Conservation (phyloP, 139 green algal species). For the Micractinium conductrix region DNA sequence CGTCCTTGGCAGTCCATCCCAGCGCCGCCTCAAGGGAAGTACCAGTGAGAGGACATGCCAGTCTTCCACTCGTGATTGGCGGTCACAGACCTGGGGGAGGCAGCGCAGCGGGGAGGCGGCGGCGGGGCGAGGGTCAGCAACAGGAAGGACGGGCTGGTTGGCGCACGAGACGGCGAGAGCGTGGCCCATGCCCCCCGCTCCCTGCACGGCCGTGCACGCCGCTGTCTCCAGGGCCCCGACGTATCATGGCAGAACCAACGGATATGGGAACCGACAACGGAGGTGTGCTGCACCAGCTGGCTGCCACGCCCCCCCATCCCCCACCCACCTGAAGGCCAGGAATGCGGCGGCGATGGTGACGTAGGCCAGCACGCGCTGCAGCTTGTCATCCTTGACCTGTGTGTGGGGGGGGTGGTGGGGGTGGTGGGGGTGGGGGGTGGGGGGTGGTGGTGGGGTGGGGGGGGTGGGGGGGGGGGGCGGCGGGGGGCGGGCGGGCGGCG, state of each 20-base stretch:
- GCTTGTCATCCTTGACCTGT: constrained; percentile 10
- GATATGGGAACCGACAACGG: neutral
- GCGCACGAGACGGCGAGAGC: neutral
- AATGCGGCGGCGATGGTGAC: neutral
- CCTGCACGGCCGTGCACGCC: no score
- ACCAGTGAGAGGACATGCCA: constrained; percentile 16
- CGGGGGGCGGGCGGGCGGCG: neutral
- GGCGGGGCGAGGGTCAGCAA: neutral
- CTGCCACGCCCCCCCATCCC: no score
- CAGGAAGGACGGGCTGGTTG: neutral
- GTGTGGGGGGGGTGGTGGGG: no score
- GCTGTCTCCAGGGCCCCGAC: no score
- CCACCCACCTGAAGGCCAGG: constrained; percentile 5
- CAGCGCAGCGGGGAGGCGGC: neutral
- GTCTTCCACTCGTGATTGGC: constrained; percentile 41
- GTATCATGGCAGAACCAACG: neutral
- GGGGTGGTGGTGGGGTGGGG: no score
- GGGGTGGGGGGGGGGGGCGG: neutral
- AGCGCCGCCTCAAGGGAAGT: constrained; percentile 1
- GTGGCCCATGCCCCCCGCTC: neutral
- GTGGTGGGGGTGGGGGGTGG: no score
- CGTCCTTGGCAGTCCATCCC: no score
- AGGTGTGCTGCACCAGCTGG: neutral
- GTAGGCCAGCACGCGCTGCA: constrained; percentile 24
- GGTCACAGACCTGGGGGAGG: neutral